Base-by-base conservation (phyloP, 2,329 filamentous ascomycete genomes). In the Colletotrichum chrysophilum region DNA sequence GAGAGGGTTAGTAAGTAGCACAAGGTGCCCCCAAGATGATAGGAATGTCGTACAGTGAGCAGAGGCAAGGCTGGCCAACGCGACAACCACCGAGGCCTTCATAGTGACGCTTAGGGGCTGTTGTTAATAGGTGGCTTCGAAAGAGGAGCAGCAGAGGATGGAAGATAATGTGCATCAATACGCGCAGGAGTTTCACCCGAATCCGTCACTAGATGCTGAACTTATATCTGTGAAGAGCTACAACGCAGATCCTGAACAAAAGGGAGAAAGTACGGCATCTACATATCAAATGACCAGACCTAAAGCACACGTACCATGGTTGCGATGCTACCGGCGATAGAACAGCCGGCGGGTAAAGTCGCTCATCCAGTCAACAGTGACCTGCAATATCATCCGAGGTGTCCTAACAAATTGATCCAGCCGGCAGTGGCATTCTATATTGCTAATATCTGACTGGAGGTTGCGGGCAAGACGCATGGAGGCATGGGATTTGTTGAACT, bases 1-100 rank as follows among this genome's bases (percentile, higher is more conserved):
- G 58, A 32, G 43, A n/a, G 28, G 10, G 58, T 61, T 4, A 24
- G 10, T 21, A 73, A 67, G 10, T 1, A 10, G 26, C 32, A 8
- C 2, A 4, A 34, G 10, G 43, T 34, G 18, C 13, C 8, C 28
- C n/a, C 12, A 16, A 28, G 4, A 9, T 24, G 21, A n/a, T 14
- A 21, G 34, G 13, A 10, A n/a, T 16, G 14, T 77, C 84, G 78
- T 77, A 86, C 85, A 87, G 76, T 87, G 86, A 13, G 84, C 86
- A 75, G 84, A 80, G 48, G 80, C 82, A 38, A 82, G 68, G 10
- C 79, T 78, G 30, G 79, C 79, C 36, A 83, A 77, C 5, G 79
- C 77, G 28, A 82, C 71, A 52, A 83, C 24, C 68, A 64, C 58
- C 13, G 58, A 43, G 52, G 70, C 21, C 71, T 78, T 78, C 78